Base-by-base conservation (phyloP, 176 grass and related monocot species). In the Rhynchospora breviuscula region DNA sequence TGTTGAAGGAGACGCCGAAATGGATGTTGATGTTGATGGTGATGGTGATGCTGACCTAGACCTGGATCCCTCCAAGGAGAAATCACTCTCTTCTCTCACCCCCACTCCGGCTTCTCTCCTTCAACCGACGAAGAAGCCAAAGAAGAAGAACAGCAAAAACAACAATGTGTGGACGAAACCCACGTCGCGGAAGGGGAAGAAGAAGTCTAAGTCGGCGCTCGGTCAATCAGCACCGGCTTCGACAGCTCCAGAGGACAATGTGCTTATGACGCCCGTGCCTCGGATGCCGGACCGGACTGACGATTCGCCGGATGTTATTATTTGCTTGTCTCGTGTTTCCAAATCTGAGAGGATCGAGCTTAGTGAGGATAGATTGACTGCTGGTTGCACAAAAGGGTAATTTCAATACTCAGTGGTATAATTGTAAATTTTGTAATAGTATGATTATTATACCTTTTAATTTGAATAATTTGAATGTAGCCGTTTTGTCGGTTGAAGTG, bases 101-200 rank as follows among this genome's bases (percentile, higher is more conserved):
- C 88, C 85, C 68, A 87, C 83, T 23, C 78, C 61, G 4, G 87
- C 85, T 84, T 88, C 87, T 47, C 78, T 54, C 13, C 84, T 77
- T 17, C 89, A 74, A 1, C 85, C 93, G 7, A 77, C 87, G 5
- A 75, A 84, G 47, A 60, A 74, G 17, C 86, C 69, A 44, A 97
- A 91, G 85, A 97, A 97, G 66, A 90, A 92, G 19, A 97, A 94
- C 90, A 94, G 90, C 84, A 98, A 98, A 78, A 84, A 57, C 70
- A 87, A 65, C 70, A 89, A 80, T 87, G 90, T 98, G 48, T 94
- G 95, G 95, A 94, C 90, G 53, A 87, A 90, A 25, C 88, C 92
- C 7, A 49, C 78, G 79, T 93, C 92, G 58, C 92, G 92, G 68
- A 94, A 94, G 87, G 90, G 95, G 0, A 98, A 98, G 85, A 98